phyloP scores from a whole-genome alignment of 768 basidiomycete species.

The Favolaschia claudopus region DNA sequence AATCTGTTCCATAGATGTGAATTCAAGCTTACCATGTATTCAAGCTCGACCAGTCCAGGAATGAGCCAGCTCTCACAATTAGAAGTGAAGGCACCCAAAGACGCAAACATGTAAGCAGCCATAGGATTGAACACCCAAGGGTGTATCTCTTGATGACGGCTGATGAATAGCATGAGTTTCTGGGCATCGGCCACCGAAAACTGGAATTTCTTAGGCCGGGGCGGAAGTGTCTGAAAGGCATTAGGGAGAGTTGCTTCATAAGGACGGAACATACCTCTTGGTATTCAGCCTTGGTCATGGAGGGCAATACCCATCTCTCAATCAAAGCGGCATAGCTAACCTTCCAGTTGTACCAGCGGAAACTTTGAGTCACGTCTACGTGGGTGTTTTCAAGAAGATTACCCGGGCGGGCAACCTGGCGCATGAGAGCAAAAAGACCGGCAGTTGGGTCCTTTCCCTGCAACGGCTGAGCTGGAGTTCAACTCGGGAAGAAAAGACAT shows the following conservation, averaged over 20 bases:
- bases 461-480: too few species aligned
- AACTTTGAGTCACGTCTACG: background rate
- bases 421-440: too few species aligned
- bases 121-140: slow-evolving; percentile 1
- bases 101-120: background rate
- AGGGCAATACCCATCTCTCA: background rate
- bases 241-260: background rate
- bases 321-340: background rate
- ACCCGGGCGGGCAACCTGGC: too few species aligned
- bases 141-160: background rate
- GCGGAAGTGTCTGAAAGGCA: background rate
- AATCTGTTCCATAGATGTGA: background rate
- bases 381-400: background rate
- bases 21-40: background rate
- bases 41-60: background rate
- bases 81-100: background rate
- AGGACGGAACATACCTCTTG: background rate
- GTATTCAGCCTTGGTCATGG: background rate
- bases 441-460: too few species aligned
- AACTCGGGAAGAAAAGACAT: too few species aligned
- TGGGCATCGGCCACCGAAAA: background rate
- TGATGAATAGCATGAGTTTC: background rate
- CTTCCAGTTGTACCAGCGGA: slow-evolving; percentile 4
- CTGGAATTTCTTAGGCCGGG: background rate
- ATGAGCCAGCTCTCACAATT: background rate